Percentiles rank a stretch among this genome's conserved stretches.
Conservation (phyloP, 495 filamentous ascomycete species). For the Bathelium albidoporum region DNA sequence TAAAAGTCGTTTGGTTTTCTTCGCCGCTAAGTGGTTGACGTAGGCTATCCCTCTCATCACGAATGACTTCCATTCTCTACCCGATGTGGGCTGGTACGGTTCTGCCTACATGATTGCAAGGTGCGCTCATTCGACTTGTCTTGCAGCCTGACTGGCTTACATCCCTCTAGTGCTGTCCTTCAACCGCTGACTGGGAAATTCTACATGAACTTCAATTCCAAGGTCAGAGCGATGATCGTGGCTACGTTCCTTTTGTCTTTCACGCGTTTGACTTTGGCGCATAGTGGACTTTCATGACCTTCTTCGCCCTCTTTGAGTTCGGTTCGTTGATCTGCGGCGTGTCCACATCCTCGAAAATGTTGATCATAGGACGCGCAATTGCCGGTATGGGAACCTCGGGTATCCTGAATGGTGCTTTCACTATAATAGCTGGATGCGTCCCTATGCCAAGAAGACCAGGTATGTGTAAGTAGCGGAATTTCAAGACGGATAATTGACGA, state of each 20-base stretch:
- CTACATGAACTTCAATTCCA: constrained; percentile 34
- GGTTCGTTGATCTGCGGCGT: constrained; percentile 16
- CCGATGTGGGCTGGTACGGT: constrained; percentile 46
- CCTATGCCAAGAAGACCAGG: constrained; percentile 26
- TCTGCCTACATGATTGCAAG: constrained; percentile 44
- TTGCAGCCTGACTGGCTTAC: constrained; percentile 43
- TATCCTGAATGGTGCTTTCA: constrained; percentile 18
- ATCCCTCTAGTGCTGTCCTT: constrained; percentile 45
- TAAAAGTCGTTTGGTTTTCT: background rate
- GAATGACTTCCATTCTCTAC: constrained; percentile 35
- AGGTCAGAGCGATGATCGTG: no score
- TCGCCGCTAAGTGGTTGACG: background rate
- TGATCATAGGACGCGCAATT: constrained; percentile 20
- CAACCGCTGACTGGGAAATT: constrained; percentile 25
- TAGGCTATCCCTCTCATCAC: constrained; percentile 41
- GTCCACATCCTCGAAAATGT: constrained; percentile 19
- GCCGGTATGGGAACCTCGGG: constrained; percentile 18
- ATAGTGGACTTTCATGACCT: constrained; percentile 28
- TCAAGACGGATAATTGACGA: no score
- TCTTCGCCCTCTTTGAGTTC: constrained; percentile 15
- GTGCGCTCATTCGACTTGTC: constrained; percentile 41
- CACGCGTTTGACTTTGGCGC: no score
- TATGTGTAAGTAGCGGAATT: constrained; percentile 32
- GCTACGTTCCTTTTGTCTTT: no score
- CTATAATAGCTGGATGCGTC: constrained; percentile 23